phyloP scores from a whole-genome alignment of 768 basidiomycete species.

The Leccinum uliginosum region DNA sequence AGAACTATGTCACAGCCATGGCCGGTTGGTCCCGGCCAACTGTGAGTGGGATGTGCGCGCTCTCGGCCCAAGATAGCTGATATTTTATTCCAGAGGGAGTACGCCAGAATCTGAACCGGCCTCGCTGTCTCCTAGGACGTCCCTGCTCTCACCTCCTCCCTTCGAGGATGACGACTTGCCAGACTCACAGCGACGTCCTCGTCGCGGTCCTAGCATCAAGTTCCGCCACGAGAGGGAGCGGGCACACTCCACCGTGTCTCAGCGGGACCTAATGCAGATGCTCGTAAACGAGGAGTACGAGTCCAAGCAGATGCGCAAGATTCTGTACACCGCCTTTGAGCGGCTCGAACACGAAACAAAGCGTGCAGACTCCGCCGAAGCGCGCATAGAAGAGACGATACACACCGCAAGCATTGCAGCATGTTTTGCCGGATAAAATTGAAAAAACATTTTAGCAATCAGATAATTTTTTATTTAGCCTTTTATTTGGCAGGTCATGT shows the following conservation, averaged over 20 bases:
- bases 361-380: slow-evolving; percentile 34
- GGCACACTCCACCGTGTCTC: slow-evolving; percentile 27
- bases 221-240: slow-evolving; percentile 34
- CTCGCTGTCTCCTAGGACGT: slow-evolving; percentile 27
- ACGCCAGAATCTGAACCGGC: slow-evolving; percentile 25
- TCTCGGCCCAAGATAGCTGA: slow-evolving; percentile 1
- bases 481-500: too few species aligned
- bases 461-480: too few species aligned
- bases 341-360: slow-evolving; percentile 35
- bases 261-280: slow-evolving; percentile 29
- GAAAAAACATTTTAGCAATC: too few species aligned
- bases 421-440: too few species aligned
- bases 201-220: slow-evolving; percentile 30
- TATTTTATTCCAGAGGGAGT: slow-evolving; percentile 3
- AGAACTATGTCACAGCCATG: slow-evolving; percentile 27
- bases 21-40: slow-evolving; percentile 10
- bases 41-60: slow-evolving; percentile 17
- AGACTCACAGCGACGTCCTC: slow-evolving; percentile 2
- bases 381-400: slow-evolving; percentile 29
- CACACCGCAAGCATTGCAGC: too few species aligned
- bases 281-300: slow-evolving; percentile 41
- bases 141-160: slow-evolving; percentile 25
- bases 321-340: slow-evolving; percentile 34
- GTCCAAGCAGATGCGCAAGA: slow-evolving; percentile 35
- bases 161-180: slow-evolving; percentile 8